phyloP scores from a whole-genome alignment of 2,329 filamentous ascomycete genomes.

The Nigrospora oryzae region DNA sequence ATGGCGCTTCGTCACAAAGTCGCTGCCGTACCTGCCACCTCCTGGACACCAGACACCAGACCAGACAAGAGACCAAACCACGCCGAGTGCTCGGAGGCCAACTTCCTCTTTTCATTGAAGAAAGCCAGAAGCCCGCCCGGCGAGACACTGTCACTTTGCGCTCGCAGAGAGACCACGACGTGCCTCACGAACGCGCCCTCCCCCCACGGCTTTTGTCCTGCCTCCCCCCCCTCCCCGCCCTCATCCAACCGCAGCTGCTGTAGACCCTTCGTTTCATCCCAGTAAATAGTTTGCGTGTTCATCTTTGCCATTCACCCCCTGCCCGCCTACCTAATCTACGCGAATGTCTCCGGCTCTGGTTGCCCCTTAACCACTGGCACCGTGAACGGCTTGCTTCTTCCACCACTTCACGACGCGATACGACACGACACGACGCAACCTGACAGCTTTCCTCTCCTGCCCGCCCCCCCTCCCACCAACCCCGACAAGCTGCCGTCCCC shows the following conservation, averaged over 20 bases:
- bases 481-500: slow-evolving; percentile 14
- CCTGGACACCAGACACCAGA: neutral
- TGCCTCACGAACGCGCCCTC: neutral
- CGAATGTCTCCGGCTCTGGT: slow-evolving; percentile 6
- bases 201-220: neutral
- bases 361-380: slow-evolving; percentile 5
- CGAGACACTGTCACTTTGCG: too few species aligned
- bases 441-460: slow-evolving; percentile 1
- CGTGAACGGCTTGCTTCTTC: neutral
- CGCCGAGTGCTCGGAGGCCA: too few species aligned
- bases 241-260: neutral
- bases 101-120: too few species aligned
- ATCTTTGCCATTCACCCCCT: slow-evolving; percentile 3
- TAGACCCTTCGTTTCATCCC: slow-evolving; percentile 4
- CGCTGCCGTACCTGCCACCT: neutral
- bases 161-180: neutral
- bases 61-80: too few species aligned
- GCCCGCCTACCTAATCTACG: slow-evolving; percentile 2
- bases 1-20: slow-evolving; percentile 1
- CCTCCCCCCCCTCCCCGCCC: slow-evolving; percentile 1
- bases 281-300: slow-evolving; percentile 5
- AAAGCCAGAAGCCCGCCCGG: too few species aligned
- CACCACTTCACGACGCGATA: slow-evolving; percentile 1
- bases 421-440: neutral
- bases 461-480: neutral